Percentiles rank a stretch among this genome's conserved stretches.
These are phyloP conservation scores for Nicotiana otophora DNA, from an alignment of 257 asterid genomes.

Conservation along the genomic window DNA sequence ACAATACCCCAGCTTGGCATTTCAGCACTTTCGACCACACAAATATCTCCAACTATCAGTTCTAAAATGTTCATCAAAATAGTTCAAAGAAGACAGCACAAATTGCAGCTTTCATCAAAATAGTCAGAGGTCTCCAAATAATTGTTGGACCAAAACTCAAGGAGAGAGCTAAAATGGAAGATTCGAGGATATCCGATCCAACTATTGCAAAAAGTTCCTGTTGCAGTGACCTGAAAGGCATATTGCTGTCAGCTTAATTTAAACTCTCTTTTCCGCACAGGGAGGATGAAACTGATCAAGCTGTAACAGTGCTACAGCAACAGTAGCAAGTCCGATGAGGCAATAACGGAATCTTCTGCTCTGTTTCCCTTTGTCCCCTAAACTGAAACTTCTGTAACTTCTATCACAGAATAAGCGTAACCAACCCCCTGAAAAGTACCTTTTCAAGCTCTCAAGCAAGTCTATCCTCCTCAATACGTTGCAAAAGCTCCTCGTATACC, in stretches of 20 bases:
- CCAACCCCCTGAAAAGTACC: background rate
- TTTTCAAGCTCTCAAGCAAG: constrained; percentile 36
- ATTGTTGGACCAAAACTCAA: background rate
- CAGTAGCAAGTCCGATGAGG: background rate
- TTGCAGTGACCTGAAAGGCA: background rate
- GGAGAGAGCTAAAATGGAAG: background rate
- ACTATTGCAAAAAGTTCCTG: background rate
- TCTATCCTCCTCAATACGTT: constrained; percentile 69
- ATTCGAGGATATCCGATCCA: background rate
- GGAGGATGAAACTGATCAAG: constrained; percentile 4
- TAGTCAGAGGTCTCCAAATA: background rate
- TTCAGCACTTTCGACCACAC: background rate
- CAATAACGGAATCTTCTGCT: constrained; percentile 1
- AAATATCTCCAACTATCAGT: background rate
- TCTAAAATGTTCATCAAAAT: background rate
- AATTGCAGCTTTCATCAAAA: background rate
- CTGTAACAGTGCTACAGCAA: background rate
- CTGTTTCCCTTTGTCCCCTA: background rate
- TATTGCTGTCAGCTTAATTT: background rate
- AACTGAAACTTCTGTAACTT: background rate
- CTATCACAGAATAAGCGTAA: background rate
- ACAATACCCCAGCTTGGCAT: background rate
- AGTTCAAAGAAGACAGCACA: background rate
- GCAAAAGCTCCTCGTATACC: constrained; percentile 74
- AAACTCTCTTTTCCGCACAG: background rate